Conservation (phyloP, 495 filamentous ascomycete species). For the Parmelia sp. region DNA sequence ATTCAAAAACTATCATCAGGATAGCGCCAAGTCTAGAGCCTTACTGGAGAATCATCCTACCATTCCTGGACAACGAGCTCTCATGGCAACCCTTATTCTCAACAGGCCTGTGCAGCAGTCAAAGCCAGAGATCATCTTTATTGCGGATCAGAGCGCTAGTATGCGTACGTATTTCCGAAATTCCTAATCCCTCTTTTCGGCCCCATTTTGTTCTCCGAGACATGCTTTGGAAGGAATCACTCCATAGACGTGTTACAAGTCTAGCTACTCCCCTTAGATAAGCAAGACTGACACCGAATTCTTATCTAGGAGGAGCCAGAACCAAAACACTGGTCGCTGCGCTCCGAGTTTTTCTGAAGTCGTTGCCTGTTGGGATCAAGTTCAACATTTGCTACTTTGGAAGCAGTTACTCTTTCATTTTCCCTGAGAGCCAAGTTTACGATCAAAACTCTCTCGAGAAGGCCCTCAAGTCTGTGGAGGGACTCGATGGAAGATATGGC, state of each 20-base stretch:
- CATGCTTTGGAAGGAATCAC: too few species aligned
- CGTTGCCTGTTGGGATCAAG: conserved; percentile 56
- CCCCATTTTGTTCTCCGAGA: too few species aligned
- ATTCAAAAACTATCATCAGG: conserved; percentile 24
- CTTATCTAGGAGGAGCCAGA: conserved; percentile 34
- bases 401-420: conserved; percentile 47
- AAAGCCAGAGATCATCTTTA: conserved; percentile 60
- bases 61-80: conserved; percentile 52
- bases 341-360: conserved; percentile 62
- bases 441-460: conserved; percentile 42
- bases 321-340: conserved; percentile 52
- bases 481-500: conserved; percentile 50
- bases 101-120: conserved; percentile 51
- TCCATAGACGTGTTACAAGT: too few species aligned
- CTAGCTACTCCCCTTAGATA: too few species aligned
- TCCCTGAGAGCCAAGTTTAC: conserved; percentile 51
- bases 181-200: too few species aligned
- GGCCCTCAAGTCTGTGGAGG: conserved; percentile 45
- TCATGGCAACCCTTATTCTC: conserved; percentile 64
- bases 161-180: too few species aligned
- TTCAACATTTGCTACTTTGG: conserved; percentile 78
- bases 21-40: conserved; percentile 51
- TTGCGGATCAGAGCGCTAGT: conserved; percentile 62
- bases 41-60: conserved; percentile 57
- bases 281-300: too few species aligned